Evolutionary conservation across 208 protist genomes (phyloP).

Genomic region (Crithidia bombi): DNA sequence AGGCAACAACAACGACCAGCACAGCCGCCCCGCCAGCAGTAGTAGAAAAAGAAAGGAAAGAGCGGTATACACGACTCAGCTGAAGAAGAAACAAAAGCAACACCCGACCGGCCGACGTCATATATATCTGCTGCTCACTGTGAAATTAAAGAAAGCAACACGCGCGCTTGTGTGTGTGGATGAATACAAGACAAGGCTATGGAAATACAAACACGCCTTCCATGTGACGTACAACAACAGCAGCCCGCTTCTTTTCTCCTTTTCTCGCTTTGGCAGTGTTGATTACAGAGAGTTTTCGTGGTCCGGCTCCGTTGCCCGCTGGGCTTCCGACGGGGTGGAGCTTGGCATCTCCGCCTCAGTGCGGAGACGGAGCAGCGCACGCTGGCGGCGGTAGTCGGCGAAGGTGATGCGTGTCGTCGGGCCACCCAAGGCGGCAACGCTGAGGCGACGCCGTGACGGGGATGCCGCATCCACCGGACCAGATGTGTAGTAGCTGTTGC

Average conservation of each 20-base stretch:
- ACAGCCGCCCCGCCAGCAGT: too few relatives aligned
- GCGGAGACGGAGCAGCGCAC: conserved; percentile 24
- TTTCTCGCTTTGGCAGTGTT: too few relatives aligned
- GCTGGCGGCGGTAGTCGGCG: conserved; percentile 35
- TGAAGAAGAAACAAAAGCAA: too few relatives aligned
- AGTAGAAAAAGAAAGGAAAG: conserved; percentile 5
- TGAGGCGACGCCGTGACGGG: conserved; percentile 18
- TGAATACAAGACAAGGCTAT: too few relatives aligned
- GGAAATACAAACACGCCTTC: too few relatives aligned
- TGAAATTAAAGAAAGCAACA: too few relatives aligned
- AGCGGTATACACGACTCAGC: too few relatives aligned
- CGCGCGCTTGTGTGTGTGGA: too few relatives aligned
- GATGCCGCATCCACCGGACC: neutral
- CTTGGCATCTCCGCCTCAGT: conserved; percentile 11
- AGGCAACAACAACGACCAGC: too few relatives aligned
- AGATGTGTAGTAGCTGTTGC: neutral
- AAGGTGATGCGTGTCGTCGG: conserved; percentile 26
- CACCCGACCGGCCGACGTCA: too few relatives aligned
- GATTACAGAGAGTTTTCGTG: conserved; percentile 4
- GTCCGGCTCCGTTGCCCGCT: conserved; percentile 19
- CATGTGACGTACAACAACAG: too few relatives aligned
- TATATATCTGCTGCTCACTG: too few relatives aligned
- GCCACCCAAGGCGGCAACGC: neutral
- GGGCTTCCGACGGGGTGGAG: conserved; percentile 15
- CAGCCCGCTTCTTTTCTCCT: neutral